These are phyloP conservation scores for Quercus aquifolioides DNA, from an alignment of 306 rosid genomes.

Conservation along the genomic window DNA sequence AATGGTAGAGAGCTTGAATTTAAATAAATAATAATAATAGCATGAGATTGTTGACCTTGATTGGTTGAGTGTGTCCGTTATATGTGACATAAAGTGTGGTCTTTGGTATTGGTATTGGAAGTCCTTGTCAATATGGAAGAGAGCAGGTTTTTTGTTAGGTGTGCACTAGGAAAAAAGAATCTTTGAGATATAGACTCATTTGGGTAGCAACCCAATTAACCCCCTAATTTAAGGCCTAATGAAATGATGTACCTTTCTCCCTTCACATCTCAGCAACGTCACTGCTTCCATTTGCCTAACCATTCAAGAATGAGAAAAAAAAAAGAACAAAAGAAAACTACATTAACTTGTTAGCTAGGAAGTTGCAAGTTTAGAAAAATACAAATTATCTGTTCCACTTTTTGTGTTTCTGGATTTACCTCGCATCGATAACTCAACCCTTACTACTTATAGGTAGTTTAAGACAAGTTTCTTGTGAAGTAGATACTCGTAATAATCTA, in stretches of 20 bases:
- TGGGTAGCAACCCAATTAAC: constrained; percentile 24
- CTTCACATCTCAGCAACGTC: not conserved
- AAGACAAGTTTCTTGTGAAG: too few relatives aligned
- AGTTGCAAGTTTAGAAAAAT: not conserved
- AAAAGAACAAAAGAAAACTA: not conserved
- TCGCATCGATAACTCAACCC: too few relatives aligned
- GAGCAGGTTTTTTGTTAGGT: constrained; percentile 88
- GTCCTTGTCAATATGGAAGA: constrained; percentile 55
- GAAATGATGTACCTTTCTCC: not conserved
- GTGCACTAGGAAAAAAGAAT: constrained; percentile 43
- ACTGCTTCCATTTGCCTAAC: not conserved
- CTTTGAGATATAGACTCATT: constrained; percentile 30
- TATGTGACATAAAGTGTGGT: constrained; percentile 35
- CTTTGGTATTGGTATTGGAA: constrained; percentile 47
- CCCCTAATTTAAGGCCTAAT: constrained; percentile 35
- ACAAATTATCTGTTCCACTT: too few relatives aligned
- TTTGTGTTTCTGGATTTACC: too few relatives aligned
- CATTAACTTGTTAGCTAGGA: not conserved
- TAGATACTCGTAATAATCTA: too few relatives aligned
- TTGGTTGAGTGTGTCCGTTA: constrained; percentile 11
- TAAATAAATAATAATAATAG: constrained; percentile 8
- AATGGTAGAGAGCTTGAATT: constrained; percentile 26
- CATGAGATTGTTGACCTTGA: constrained; percentile 66
- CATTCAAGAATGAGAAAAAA: too few relatives aligned
- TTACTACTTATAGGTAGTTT: too few relatives aligned